Evolutionary conservation across 257 asterid species (phyloP).

Genomic region (Plectranthus barbatus): DNA sequence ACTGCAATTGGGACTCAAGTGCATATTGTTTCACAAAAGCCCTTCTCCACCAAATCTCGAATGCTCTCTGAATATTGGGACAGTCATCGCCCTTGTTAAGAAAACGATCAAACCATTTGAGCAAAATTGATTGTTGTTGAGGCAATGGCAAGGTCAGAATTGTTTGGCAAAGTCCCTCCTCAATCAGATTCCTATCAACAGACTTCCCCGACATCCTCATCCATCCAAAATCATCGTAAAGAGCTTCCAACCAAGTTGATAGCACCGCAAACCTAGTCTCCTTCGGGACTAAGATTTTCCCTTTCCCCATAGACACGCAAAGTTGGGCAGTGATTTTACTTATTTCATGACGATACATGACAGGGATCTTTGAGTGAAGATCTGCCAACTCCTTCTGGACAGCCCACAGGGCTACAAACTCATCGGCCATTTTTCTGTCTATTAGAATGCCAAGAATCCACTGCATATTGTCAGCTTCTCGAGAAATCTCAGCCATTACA

Average conservation of each 20-base stretch:
- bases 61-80: slow-evolving; percentile 83
- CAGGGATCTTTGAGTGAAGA: slow-evolving; percentile 82
- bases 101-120: slow-evolving; percentile 77
- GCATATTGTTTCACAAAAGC: slow-evolving; percentile 61
- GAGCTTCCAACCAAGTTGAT: slow-evolving; percentile 83
- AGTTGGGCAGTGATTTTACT: slow-evolving; percentile 85
- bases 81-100: slow-evolving; percentile 85
- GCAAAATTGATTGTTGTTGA: slow-evolving; percentile 64
- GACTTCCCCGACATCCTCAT: slow-evolving; percentile 66
- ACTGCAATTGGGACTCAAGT: slow-evolving; percentile 51
- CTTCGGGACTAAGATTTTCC: slow-evolving; percentile 56
- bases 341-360: slow-evolving; percentile 72
- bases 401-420: slow-evolving; percentile 79
- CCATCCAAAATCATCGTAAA: slow-evolving; percentile 86
- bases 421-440: slow-evolving; percentile 65
- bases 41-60: slow-evolving; percentile 95
- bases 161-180: slow-evolving; percentile 77
- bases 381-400: slow-evolving; percentile 73
- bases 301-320: slow-evolving; percentile 79
- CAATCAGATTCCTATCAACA: slow-evolving; percentile 61
- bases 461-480: slow-evolving; percentile 86
- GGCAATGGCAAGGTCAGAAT: slow-evolving; percentile 67
- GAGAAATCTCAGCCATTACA: slow-evolving; percentile 68
- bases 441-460: slow-evolving; percentile 75
- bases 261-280: slow-evolving; percentile 52